Evolutionary conservation across 805 yeast genomes (phyloP).

Genomic region (Candida ortonii): DNA sequence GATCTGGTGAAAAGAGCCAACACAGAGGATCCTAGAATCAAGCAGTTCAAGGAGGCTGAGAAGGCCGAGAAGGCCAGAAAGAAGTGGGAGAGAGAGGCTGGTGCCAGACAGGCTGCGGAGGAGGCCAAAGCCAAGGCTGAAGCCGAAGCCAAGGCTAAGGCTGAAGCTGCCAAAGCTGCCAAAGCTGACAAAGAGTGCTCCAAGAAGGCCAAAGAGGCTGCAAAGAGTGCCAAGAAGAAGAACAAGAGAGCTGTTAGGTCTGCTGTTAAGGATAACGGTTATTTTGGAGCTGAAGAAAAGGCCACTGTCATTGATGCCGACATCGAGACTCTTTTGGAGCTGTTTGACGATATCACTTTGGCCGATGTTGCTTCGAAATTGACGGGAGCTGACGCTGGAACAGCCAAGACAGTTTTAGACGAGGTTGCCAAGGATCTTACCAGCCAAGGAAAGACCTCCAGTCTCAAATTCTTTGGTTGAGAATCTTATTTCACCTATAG

Average conservation of each 20-base stretch:
- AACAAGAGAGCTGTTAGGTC: conserved; percentile 55
- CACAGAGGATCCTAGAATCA: conserved; percentile 92
- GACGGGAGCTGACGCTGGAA: conserved; percentile 50
- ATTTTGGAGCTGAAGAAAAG: conserved; percentile 76
- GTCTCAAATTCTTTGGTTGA: conserved; percentile 19
- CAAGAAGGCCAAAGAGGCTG: conserved; percentile 87
- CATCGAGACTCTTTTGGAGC: conserved; percentile 72
- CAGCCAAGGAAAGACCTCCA: conserved; percentile 51
- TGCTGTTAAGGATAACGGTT: conserved; percentile 76
- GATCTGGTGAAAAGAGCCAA: conserved; percentile 86
- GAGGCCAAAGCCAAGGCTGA: conserved; percentile 81
- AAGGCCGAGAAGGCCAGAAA: conserved; percentile 89
- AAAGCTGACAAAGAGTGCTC: conserved; percentile 58
- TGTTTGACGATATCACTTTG: conserved; percentile 76
- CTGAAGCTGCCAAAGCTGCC: conserved; percentile 71
- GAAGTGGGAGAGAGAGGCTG: conserved; percentile 99
- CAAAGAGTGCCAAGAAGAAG: conserved; percentile 98
- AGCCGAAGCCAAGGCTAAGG: conserved; percentile 79
- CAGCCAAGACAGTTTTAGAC: conserved; percentile 57
- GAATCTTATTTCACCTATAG: conserved; percentile 4
- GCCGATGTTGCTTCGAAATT: conserved; percentile 70
- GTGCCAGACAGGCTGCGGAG: conserved; percentile 95
- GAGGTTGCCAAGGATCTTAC: conserved; percentile 54
- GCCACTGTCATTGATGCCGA: conserved; percentile 74
- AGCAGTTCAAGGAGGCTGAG: conserved; percentile 87